Base-by-base conservation (phyloP, 2,329 filamentous ascomycete genomes). In the Alternaria sp. region DNA sequence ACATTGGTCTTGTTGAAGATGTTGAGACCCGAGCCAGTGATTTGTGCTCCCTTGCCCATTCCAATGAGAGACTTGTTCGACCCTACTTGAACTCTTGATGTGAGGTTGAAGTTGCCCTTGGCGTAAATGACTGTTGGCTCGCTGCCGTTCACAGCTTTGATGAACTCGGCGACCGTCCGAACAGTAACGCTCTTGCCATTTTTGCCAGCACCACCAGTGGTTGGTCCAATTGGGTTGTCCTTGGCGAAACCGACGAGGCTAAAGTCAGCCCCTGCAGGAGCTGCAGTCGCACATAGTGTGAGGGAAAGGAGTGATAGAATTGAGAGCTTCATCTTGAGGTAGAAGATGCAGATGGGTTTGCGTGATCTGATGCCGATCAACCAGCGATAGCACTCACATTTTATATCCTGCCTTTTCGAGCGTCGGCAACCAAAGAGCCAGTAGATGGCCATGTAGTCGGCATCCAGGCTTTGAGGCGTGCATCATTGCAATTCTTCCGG, bases 1-100 rank as follows among this genome's bases (percentile, higher is more conserved):
- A 90, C 87, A 72, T 90, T 90, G 54, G 78, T 81, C 44, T 81
- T 78, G 46, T 80, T 79, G 66, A 83, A 83, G 74, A 90, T 83
- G 62, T 84, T 84, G 43, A 89, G 77, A 32, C 87, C 87, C 21
- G 85, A 72, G 15, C 84, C 83, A 13, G 62, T 65, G 54, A 78
- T 64, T 76, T 81, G 65, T 83, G 74, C 62, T 70, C 77, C 81
- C 28, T 82, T 77, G 1, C 78, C 81, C 3, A 82, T 78, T 9
- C 83, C 82, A 15, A 79, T 73, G 36, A 73, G 58, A 26, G 68
- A 72, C 47, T 81, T 84, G 69, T 86, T 83, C 57, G 80, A 82
- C 21, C 83, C 83, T 19, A 85, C 71, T 54, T 77, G 78, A 10
- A 85, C 78, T 19, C 83, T 81, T 0, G 79, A 62, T 3, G 81